phyloP scores from a whole-genome alignment of 2,329 filamentous ascomycete genomes.

The Knufia petricola region DNA sequence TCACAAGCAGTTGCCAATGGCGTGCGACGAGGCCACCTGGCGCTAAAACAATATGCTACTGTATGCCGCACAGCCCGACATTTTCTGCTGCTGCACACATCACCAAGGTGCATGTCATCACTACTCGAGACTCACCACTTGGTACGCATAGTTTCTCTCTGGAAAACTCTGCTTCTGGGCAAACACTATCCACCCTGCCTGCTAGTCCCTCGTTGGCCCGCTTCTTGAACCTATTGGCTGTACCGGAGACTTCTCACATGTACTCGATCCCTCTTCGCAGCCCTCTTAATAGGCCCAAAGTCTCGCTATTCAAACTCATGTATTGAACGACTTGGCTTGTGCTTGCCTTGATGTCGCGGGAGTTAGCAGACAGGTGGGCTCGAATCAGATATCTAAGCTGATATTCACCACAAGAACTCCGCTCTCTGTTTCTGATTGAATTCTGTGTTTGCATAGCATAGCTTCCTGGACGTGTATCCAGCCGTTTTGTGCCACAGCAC shows the following conservation, averaged over 20 bases:
- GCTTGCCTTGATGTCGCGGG: constrained; percentile 38
- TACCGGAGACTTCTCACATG: too few relatives aligned
- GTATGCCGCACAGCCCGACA: not conserved
- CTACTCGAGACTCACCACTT: too few relatives aligned
- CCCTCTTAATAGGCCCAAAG: not conserved
- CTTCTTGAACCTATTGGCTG: not conserved
- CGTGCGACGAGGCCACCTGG: not conserved
- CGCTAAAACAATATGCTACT: not conserved
- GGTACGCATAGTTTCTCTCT: not conserved
- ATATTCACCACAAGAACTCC: constrained; percentile 13
- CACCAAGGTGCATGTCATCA: not conserved
- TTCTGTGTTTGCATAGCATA: constrained; percentile 7
- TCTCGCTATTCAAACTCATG: not conserved
- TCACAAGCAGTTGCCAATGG: not conserved
- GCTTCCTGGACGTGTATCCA: not conserved
- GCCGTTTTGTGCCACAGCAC: not conserved
- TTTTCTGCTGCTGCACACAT: not conserved
- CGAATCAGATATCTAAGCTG: constrained; percentile 38
- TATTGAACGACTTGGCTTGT: not conserved
- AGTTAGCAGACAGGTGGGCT: constrained; percentile 43
- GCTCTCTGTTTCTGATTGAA: constrained; percentile 8
- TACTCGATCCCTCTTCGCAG: not conserved
- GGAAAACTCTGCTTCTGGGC: constrained; percentile 2
- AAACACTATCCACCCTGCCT: not conserved
- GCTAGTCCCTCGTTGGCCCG: not conserved